Conservation (phyloP, 495 filamentous ascomycete genomes). For the Saxophila tyrrhenica region DNA sequence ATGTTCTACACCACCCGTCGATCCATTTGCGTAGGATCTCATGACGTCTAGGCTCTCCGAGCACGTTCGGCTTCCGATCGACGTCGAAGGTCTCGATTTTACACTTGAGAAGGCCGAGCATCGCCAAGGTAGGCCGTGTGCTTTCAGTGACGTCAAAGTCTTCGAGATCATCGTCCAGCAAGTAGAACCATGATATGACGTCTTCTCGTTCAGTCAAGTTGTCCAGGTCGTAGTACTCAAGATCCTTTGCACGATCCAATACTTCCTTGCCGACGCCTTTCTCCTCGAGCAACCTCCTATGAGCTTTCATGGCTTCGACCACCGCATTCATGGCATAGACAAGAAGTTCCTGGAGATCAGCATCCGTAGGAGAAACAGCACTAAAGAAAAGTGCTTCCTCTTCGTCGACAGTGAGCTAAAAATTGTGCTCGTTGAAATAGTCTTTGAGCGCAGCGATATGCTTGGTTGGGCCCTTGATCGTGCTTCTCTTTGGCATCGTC, state of each 20-base stretch:
- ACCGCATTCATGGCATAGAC: neutral
- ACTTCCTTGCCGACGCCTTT: neutral
- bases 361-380: neutral
- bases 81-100: neutral
- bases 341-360: neutral
- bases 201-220: neutral
- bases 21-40: neutral
- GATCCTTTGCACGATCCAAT: neutral
- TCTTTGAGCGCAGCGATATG: too few relatives aligned
- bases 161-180: neutral
- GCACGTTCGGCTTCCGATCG: neutral
- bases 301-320: neutral
- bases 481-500: too few relatives aligned
- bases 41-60: neutral
- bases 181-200: neutral
- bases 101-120: neutral
- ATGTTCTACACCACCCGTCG: neutral
- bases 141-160: neutral
- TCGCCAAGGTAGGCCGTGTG: neutral
- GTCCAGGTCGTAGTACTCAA: neutral
- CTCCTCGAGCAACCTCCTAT: neutral
- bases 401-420: too few relatives aligned
- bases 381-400: too few relatives aligned
- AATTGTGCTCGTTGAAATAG: too few relatives aligned
- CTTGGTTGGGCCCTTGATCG: too few relatives aligned